Conservation (phyloP, 2,329 filamentous ascomycete genomes). For the Neopestalotiopsis clavispora region DNA sequence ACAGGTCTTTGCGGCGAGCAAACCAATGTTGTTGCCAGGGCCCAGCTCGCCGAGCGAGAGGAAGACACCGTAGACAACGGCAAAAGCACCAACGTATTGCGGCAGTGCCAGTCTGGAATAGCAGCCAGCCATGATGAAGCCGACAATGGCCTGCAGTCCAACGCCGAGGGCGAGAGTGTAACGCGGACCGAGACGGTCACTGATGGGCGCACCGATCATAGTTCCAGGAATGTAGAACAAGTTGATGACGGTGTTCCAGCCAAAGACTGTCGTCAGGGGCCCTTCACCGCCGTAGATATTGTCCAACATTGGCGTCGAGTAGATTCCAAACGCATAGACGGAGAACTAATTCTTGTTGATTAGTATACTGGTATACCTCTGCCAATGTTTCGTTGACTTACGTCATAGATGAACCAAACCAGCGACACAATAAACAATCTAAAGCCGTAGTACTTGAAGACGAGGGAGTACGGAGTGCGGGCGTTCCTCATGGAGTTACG, state of each 20-base stretch:
- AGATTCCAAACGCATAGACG: conserved; percentile 84
- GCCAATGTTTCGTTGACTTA: conserved; percentile 36
- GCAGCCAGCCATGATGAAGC: conserved; percentile 86
- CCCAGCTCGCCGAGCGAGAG: conserved; percentile 79
- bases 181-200: conserved; percentile 80
- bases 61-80: conserved; percentile 82
- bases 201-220: conserved; percentile 75
- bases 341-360: conserved; percentile 61
- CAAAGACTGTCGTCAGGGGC: conserved; percentile 78
- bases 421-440: conserved; percentile 71
- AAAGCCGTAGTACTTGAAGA: conserved; percentile 72
- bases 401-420: conserved; percentile 87
- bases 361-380: conserved; percentile 2
- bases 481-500: conserved; percentile 70
- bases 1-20: conserved; percentile 85
- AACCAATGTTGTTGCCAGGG: conserved; percentile 89
- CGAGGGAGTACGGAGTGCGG: conserved; percentile 60
- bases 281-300: conserved; percentile 64
- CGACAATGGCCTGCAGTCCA: conserved; percentile 73
- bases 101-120: conserved; percentile 73
- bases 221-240: conserved; percentile 88
- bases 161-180: conserved; percentile 76
- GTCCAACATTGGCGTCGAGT: conserved; percentile 75
- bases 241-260: conserved; percentile 89
- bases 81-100: conserved; percentile 73